Base-by-base conservation (phyloP, 164 flowering plant genomes). In the Stephania cephalantha region DNA sequence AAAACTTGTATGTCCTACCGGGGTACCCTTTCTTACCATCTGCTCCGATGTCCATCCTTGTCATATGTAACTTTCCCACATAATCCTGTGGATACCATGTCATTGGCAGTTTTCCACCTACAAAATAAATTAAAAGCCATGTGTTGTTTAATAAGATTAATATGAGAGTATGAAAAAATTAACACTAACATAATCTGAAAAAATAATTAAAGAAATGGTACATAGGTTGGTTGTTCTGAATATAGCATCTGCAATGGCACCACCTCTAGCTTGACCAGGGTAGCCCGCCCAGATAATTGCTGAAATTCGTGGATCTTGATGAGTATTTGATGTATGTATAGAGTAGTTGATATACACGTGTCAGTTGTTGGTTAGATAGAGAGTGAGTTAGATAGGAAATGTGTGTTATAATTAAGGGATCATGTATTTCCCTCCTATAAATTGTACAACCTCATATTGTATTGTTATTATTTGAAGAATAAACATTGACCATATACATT, bases 81-180 rank as follows among this genome's bases (percentile, higher is more conserved):
- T 90, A 95, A 0, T 84, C 90, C 61, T 91, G 89, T 15, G 91
- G 97, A 74, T 93, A 95, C 98, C 98, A 95, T 76, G 98, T 93
- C 90, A 95, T 83, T 0, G 98, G 98, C 7, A 93, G 81, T 79
- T 85, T 91, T 0, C 97, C 98, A 42, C 93, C 98, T 94, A 7
- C 2, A n/a, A 5, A 42, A 13, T 3, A 35, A 61, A 13, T 20
- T 18, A 46, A 45, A 45, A 45, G 1, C 6, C 30, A 45, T 0
- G 3, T 70, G 42, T 15, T 58, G 22, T 46, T 70, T 15, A 45
- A n/a, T n/a, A n/a, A n/a, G n/a, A n/a, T n/a, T n/a, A n/a, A n/a
- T n/a, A n/a, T n/a, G n/a, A n/a, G n/a, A n/a, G n/a, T n/a, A n/a
- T n/a, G n/a, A n/a, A n/a, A n/a, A n/a, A n/a, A n/a, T n/a, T n/a